A percentile compares a stretch with the other conserved stretches of the same genome.
Evolutionary conservation across 495 filamentous ascomycete genomes (phyloP).

Genomic region (Hypoxylon trugodes): DNA sequence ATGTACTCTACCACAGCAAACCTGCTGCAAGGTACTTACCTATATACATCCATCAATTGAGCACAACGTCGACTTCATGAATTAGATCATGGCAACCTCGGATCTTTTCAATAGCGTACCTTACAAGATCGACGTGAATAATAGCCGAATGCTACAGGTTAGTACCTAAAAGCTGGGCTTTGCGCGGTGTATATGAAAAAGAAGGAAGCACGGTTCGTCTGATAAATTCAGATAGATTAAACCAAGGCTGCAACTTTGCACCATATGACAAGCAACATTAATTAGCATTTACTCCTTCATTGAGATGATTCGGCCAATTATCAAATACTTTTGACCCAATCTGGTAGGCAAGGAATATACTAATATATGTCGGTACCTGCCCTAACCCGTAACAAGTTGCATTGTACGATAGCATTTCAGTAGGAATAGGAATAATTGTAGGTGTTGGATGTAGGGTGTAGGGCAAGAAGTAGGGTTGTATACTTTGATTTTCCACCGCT

Average conservation of each 20-base stretch:
- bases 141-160: slow-evolving; percentile 7
- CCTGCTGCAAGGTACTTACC: no score
- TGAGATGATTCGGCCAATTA: slow-evolving; percentile 17
- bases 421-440: no score
- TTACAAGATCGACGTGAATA: slow-evolving; percentile 9
- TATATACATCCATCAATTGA: no score
- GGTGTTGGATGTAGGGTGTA: no score
- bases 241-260: not conserved
- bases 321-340: slow-evolving; percentile 10
- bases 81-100: slow-evolving; percentile 4
- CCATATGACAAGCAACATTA: not conserved
- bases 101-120: not conserved
- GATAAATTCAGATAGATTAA: slow-evolving; percentile 20
- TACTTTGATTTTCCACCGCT: not conserved
- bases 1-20: no score
- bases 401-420: not conserved
- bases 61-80: no score
- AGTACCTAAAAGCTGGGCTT: not conserved
- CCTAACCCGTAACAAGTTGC: not conserved
- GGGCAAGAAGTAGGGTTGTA: not conserved
- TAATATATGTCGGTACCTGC: not conserved
- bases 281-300: slow-evolving; percentile 4
- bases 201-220: slow-evolving; percentile 5
- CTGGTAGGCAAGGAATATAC: slow-evolving; percentile 10
- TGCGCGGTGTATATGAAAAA: not conserved